phyloP scores from a whole-genome alignment of 1,139 yeast species.

The Debaryomyces subglobosus region DNA sequence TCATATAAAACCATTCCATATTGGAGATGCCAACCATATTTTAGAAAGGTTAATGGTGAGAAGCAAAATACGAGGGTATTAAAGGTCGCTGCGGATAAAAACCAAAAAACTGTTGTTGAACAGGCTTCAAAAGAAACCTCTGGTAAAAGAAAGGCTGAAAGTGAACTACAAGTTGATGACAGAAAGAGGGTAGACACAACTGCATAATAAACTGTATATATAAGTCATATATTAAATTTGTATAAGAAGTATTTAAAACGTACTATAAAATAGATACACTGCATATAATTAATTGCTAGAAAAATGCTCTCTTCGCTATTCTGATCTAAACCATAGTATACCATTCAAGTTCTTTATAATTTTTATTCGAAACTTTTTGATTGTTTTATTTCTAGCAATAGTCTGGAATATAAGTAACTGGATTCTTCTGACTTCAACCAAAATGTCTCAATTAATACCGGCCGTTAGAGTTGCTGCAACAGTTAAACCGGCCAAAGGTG shows the following conservation, averaged over 20 bases:
- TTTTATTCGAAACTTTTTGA: background rate
- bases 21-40: slow-evolving; percentile 97
- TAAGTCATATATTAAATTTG: background rate
- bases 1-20: slow-evolving; percentile 82
- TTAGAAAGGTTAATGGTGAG: slow-evolving; percentile 80
- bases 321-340: no score
- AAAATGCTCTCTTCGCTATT: background rate
- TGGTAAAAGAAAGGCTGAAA: slow-evolving; percentile 21
- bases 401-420: background rate
- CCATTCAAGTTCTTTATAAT: background rate
- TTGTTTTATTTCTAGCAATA: background rate
- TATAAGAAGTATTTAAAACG: background rate
- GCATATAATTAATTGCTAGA: background rate
- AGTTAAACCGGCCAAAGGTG: slow-evolving; percentile 42
- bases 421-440: background rate
- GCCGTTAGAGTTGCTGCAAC: slow-evolving; percentile 28
- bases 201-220: background rate
- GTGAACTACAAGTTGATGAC: slow-evolving; percentile 10
- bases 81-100: slow-evolving; percentile 40
- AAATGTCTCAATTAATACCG: slow-evolving; percentile 16
- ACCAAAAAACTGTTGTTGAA: slow-evolving; percentile 6
- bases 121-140: background rate
- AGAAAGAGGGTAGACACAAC: slow-evolving; percentile 5
- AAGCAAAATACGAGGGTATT: slow-evolving; percentile 46
- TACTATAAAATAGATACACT: background rate